Percentiles rank a stretch among this genome's conserved stretches.
Evolutionary conservation across 176 grass and related monocot genomes (phyloP).

Genomic region (Eragrostis nindensis): DNA sequence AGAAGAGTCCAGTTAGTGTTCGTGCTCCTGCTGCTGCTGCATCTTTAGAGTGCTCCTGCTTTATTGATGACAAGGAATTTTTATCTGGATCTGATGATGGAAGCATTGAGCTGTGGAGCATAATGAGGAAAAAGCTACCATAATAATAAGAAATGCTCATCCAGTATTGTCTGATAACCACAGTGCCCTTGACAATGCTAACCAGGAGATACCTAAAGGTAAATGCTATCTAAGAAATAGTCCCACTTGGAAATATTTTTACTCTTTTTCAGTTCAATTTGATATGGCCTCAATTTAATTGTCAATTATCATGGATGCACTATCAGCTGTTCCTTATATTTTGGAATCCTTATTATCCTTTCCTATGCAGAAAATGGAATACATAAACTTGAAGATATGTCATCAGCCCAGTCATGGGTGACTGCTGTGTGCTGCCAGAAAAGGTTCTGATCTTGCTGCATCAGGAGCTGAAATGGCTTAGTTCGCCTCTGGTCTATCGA

Average conservation of each 20-base stretch:
- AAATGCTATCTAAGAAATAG: neutral
- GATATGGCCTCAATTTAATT: neutral
- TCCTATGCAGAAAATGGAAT: constrained; percentile 59
- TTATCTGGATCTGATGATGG: constrained; percentile 89
- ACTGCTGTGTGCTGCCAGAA: constrained; percentile 72
- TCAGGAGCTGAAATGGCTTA: constrained; percentile 80
- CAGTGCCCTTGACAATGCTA: constrained; percentile 19
- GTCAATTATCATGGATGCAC: neutral
- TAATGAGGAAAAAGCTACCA: constrained; percentile 79
- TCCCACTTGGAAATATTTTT: no score
- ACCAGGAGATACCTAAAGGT: constrained; percentile 46
- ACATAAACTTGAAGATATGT: constrained; percentile 38
- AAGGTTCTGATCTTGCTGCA: constrained; percentile 83
- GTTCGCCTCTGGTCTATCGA: constrained; percentile 77
- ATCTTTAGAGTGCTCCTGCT: constrained; percentile 85
- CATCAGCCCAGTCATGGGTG: constrained; percentile 74
- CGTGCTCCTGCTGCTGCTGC: constrained; percentile 71
- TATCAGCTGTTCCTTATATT: neutral
- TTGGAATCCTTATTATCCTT: constrained; percentile 9
- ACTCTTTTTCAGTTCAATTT: constrained; percentile 9
- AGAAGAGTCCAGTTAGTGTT: constrained; percentile 90
- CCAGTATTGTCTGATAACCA: constrained; percentile 24
- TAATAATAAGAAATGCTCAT: constrained; percentile 87
- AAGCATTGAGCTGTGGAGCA: constrained; percentile 79
- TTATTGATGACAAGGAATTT: constrained; percentile 86